Base-by-base conservation (phyloP, 371 early-diverging fungal genomes). In the Spiromyces aspiralis region DNA sequence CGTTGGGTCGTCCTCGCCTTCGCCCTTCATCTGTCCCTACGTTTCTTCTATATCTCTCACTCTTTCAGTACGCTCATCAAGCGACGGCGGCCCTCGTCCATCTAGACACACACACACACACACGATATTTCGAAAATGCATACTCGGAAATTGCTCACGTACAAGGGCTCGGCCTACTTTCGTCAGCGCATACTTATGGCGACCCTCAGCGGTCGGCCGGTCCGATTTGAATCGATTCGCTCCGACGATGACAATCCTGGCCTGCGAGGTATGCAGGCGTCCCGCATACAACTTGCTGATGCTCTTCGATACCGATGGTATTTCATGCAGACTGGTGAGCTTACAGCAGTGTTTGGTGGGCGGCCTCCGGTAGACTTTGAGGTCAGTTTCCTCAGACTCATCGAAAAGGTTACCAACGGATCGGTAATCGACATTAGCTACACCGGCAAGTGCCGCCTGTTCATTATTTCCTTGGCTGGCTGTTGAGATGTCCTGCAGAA, bases 321-420 rank as follows among this genome's bases (percentile, higher is more conserved):
- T 16, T 42, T 42, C 13, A 13, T 42, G 13, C n/a, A 16, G 42
- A 16, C n/a, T 42, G 13, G 13, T 13, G 16, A 42, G 13, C 42
- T 13, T n/a, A 42, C 13, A n/a, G n/a, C n/a, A n/a, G 13, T 53
- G 6, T 26, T 22, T 6, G 4, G n/a, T 43, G 42, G 42, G n/a
- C 13, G 13, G 13, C 13, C 13, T 16, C 25, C 16, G 6, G 10
- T 12, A 84, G 95, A 94, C 65, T 90, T 77, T 52, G 95, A 96
- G 64, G 80, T 84, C 21, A 76, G 73, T 26, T 90, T 94, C 61
- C 72, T 96, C 42, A 73, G 86, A 23, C 73, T 96, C 45, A 60
- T 95, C 44, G 95, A 96, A 61, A 84, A 86, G 56, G 74, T 85
- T 10, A 92, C 95, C 27, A 93, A 96, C 69, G 97, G 95, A 20